Evolutionary conservation across 352 stramenopile genomes (phyloP), one percentile per base, ranked within the genome.

Genomic region (Phytopythium litorale): DNA sequence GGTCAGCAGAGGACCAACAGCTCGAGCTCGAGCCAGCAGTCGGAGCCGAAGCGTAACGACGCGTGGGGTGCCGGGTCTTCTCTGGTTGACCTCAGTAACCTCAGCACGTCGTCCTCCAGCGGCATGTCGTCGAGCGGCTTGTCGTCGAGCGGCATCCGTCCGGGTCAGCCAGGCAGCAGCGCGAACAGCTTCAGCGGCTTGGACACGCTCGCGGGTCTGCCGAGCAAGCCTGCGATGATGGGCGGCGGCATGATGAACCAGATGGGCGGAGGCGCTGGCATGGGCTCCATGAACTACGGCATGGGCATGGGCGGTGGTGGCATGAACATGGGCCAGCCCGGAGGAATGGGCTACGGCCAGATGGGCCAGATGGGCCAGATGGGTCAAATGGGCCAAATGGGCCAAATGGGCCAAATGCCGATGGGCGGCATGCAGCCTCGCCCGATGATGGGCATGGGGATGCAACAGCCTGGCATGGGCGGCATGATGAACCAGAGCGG

Each of bases 161-260:
- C 71, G 35, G 69, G 70, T 35, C 69, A 74, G 23, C 66, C 49
- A 6, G 65, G 60, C n/a, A 73, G 65, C 53, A 71, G 46, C 56
- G 45, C 62, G 51, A 91, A 89, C 71, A 94, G 85, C 68, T 94
- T 94, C 69, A 89, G 75, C 58, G 85, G 85, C 32, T 60, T 94
- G 46, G 85, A 94, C 67, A 92, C 81, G 5, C 76, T 94, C 33
- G 85, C 85, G 11, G 85, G 85, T 8, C 77, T 94, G 75, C 85
- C 85, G 7, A 91, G 66, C 67, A 91, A 87, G 62, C 78, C 75
- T 7, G 59, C 54, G 35, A 73, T 71, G 19, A 84, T 84, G 64
- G 76, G 78, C 58, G 67, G 64, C 28, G 67, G 72, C 33, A 67
- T 69, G 38, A 89, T 87, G 76, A 84, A 84, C 65, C 52, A 66